Evolutionary conservation across 129 eudicot genomes (phyloP).

Genomic region (Deinandra increscens): DNA sequence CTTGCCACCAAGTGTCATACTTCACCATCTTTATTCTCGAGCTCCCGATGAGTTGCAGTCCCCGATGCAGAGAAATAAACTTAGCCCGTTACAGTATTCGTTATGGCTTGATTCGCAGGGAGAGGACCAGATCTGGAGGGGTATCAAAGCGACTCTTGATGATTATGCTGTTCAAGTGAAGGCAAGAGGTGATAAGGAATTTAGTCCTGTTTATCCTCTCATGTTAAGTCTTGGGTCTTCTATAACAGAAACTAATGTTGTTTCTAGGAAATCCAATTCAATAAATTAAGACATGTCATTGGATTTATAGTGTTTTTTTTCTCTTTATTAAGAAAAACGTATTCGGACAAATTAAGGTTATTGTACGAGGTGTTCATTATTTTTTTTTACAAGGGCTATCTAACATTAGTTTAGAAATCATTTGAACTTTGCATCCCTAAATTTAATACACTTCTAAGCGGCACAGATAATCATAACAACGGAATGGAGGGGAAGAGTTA

Average conservation of each 20-base stretch:
- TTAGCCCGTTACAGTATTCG: slow-evolving; percentile 76
- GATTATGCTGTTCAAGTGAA: slow-evolving; percentile 76
- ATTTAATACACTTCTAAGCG: too few species aligned
- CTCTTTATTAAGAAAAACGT: not conserved
- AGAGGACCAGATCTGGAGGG: slow-evolving; percentile 94
- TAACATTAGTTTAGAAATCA: too few species aligned
- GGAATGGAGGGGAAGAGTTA: too few species aligned
- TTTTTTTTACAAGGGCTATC: not conserved
- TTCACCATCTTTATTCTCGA: slow-evolving; percentile 87
- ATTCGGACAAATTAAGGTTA: slow-evolving; percentile 1
- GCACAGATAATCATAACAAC: too few species aligned
- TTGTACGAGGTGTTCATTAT: slow-evolving; percentile 18
- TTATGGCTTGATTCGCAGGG: slow-evolving; percentile 93
- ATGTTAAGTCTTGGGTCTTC: slow-evolving; percentile 78
- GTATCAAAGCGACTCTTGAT: slow-evolving; percentile 83
- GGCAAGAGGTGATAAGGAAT: slow-evolving; percentile 80
- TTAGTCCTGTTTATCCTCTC: slow-evolving; percentile 87
- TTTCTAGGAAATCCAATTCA: slow-evolving; percentile 30
- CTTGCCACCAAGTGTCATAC: slow-evolving; percentile 69
- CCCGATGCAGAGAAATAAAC: slow-evolving; percentile 83
- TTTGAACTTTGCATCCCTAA: too few species aligned
- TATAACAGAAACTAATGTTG: slow-evolving; percentile 42
- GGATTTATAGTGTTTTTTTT: slow-evolving; percentile 15
- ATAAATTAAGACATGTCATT: slow-evolving; percentile 10
- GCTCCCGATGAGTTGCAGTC: slow-evolving; percentile 89